Evolutionary conservation across 257 asterid species (phyloP).

Genomic region (Nyctanthes arbortristis): DNA sequence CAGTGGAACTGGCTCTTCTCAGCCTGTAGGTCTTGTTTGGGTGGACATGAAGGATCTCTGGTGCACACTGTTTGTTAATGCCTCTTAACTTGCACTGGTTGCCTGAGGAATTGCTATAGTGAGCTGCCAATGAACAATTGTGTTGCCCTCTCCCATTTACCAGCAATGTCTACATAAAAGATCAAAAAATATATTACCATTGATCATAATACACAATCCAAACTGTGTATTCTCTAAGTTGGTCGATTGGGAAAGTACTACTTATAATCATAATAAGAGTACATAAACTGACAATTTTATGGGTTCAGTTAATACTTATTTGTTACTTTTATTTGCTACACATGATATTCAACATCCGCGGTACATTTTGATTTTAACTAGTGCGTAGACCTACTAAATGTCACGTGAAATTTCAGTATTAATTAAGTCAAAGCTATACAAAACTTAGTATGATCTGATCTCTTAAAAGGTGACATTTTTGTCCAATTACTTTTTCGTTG

Average conservation of each 20-base stretch:
- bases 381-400: not conserved
- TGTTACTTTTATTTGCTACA: no score
- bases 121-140: slow-evolving; percentile 72
- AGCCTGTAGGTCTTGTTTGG: slow-evolving; percentile 85
- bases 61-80: slow-evolving; percentile 68
- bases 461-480: not conserved
- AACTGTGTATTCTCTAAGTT: no score
- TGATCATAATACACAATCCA: not conserved
- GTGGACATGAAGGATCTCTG: slow-evolving; percentile 52
- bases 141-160: slow-evolving; percentile 88
- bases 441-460: no score
- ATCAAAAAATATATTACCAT: not conserved
- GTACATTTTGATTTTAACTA: no score
- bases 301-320: no score
- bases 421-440: not conserved
- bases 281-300: no score
- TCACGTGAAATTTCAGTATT: not conserved
- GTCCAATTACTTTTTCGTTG: not conserved
- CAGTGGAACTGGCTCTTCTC: slow-evolving; percentile 74
- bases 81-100: slow-evolving; percentile 60
- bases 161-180: slow-evolving; percentile 42
- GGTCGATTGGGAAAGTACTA: no score
- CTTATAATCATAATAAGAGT: no score
- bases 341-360: no score
- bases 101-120: slow-evolving; percentile 33